Conservation (phyloP, 495 filamentous ascomycete genomes). For the Stereocaulon alpinum region DNA sequence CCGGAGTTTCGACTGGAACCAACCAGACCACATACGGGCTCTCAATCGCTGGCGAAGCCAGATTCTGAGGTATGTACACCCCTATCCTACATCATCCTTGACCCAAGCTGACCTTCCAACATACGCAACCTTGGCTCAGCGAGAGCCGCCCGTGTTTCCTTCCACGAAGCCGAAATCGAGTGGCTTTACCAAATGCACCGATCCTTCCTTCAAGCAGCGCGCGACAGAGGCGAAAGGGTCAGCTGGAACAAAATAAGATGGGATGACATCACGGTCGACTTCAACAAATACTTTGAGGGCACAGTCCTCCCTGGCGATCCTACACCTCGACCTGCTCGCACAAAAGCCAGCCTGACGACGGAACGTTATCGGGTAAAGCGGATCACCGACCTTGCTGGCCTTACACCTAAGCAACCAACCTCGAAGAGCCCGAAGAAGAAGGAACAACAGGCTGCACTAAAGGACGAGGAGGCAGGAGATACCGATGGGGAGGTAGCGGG, state of each 20-base stretch:
- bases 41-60: constrained; percentile 6
- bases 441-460: no score
- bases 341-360: background rate
- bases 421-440: background rate
- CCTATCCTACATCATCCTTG: background rate
- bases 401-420: background rate
- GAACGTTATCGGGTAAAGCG: background rate
- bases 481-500: no score
- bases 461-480: no score
- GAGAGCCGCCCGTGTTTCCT: background rate
- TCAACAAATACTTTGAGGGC: background rate
- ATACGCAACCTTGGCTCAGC: background rate
- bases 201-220: background rate
- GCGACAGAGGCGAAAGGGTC: background rate
- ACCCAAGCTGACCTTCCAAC: background rate
- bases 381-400: background rate
- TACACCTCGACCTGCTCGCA: background rate
- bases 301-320: background rate
- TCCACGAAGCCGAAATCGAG: background rate
- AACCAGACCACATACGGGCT: background rate
- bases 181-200: background rate
- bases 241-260: background rate
- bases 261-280: background rate
- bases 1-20: constrained; percentile 1
- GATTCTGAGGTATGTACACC: background rate